Base-by-base conservation (phyloP, 352 stramenopile species). In the Globisporangium splendens region DNA sequence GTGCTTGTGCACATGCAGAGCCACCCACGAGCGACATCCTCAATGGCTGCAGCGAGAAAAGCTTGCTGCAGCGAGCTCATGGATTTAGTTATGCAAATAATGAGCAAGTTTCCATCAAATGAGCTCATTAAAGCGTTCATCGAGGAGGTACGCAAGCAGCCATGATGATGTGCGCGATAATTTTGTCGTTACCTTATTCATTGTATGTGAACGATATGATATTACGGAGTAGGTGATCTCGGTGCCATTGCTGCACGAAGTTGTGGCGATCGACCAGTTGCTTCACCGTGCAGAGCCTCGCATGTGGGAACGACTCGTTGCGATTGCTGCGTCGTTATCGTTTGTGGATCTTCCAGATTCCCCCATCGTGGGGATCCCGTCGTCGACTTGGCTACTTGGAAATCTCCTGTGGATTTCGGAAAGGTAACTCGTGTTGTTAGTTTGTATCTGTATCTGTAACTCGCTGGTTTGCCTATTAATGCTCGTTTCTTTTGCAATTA, bases 401-500 rank as follows among this genome's bases (percentile, higher is more conserved):
- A 91, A 91, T 43, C 46, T 83, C 0, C 61, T 91, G 39, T 86
- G 68, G 72, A 53, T 90, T n/a, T 77, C 72, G 3, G 62, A 78
- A 28, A 64, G 66, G 63, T 77, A 59, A 56, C 54, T 43, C 8
- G 24, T 31, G 24, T 5, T 6, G 24, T 31, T 10, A 51, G n/a
- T 21, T 3, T 39, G n/a, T n/a, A n/a, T n/a, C n/a, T n/a, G n/a
- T n/a, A n/a, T n/a, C n/a, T n/a, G n/a, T n/a, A n/a, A n/a, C n/a
- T 47, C n/a, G 14, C 20, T 14, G 15, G 17, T 22, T 20, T 47
- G 14, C 11, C 12, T 33, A 11, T 17, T 55, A 14, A 11, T 24
- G 43, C 46, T 56, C 28, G 53, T 14, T 38, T 13, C 17, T 52
- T 24, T 12, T 39, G 38, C 0, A 20, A 50, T 14, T 0, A 56